These are phyloP conservation scores for Parastagonospora nodorum DNA, from an alignment of 2,329 filamentous ascomycete genomes.

Conservation along the genomic window DNA sequence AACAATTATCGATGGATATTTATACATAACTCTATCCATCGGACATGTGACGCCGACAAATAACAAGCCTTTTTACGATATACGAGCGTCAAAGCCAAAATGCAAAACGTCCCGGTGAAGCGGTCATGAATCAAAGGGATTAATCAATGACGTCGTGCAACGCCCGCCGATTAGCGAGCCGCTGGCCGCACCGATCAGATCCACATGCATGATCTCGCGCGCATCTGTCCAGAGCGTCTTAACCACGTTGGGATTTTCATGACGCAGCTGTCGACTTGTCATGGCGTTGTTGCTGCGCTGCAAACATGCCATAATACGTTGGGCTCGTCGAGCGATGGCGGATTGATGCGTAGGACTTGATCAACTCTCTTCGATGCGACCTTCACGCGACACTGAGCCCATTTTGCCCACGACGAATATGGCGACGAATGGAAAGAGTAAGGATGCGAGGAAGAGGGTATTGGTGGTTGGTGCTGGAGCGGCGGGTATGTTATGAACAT, in stretches of 20 bases:
- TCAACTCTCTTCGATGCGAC: slow-evolving; percentile 17
- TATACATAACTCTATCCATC: too few relatives aligned
- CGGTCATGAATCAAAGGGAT: slow-evolving; percentile 5
- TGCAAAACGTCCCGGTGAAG: slow-evolving; percentile 3
- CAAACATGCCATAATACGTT: slow-evolving; percentile 16
- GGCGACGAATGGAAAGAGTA: slow-evolving; percentile 30
- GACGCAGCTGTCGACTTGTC: slow-evolving; percentile 34
- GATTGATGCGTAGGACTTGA: neutral
- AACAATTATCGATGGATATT: too few relatives aligned
- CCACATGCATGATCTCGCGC: slow-evolving; percentile 8
- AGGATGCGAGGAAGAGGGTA: slow-evolving; percentile 41
- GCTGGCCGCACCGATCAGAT: neutral
- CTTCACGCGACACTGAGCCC: slow-evolving; percentile 31
- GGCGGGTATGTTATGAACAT: slow-evolving; percentile 35
- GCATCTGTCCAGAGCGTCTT: slow-evolving; percentile 6
- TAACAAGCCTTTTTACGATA: too few relatives aligned
- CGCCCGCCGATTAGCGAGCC: neutral
- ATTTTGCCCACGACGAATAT: slow-evolving; percentile 41
- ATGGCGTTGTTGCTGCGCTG: slow-evolving; percentile 9
- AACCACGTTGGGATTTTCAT: slow-evolving; percentile 35
- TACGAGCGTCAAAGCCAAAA: too few relatives aligned
- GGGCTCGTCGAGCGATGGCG: neutral
- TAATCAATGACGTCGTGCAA: slow-evolving; percentile 14
- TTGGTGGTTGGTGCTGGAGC: slow-evolving; percentile 49
- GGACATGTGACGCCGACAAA: too few relatives aligned